Evolutionary conservation across 140 eudicot species (phyloP).

Genomic region (Cichorium intybus): DNA sequence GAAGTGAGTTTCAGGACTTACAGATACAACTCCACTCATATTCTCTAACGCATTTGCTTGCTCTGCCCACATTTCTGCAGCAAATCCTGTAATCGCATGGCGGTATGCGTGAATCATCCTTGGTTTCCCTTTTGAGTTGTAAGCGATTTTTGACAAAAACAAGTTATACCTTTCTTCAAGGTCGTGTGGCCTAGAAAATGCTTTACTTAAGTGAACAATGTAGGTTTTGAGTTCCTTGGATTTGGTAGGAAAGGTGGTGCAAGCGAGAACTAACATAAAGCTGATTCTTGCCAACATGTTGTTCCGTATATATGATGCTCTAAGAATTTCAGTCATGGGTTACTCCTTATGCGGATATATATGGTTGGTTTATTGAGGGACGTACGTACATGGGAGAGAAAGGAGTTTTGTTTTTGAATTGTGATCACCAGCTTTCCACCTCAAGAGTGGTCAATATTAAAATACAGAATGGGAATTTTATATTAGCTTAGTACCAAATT

Average conservation of each 20-base stretch:
- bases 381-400: no score
- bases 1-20: slow-evolving; percentile 19
- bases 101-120: slow-evolving; percentile 27
- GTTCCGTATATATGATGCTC: no score
- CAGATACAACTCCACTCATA: slow-evolving; percentile 23
- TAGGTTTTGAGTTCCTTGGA: slow-evolving; percentile 22
- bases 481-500: no score
- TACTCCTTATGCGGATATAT: no score
- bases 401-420: no score
- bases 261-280: neutral
- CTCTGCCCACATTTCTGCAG: slow-evolving; percentile 29
- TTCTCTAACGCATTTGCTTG: slow-evolving; percentile 28
- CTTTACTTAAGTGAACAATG: slow-evolving; percentile 24
- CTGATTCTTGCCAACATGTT: no score
- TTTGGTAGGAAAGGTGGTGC: neutral
- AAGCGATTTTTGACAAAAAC: neutral
- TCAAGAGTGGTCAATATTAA: no score
- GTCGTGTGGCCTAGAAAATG: neutral
- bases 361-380: no score
- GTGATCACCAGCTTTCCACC: no score
- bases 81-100: slow-evolving; percentile 35
- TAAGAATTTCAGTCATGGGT: no score
- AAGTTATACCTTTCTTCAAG: slow-evolving; percentile 21
- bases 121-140: neutral
- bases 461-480: no score